Percentiles rank a stretch among this genome's conserved stretches.
These are phyloP conservation scores for Zalaria sp. DNA, from an alignment of 2,329 filamentous ascomycete genomes.

Conservation along the genomic window DNA sequence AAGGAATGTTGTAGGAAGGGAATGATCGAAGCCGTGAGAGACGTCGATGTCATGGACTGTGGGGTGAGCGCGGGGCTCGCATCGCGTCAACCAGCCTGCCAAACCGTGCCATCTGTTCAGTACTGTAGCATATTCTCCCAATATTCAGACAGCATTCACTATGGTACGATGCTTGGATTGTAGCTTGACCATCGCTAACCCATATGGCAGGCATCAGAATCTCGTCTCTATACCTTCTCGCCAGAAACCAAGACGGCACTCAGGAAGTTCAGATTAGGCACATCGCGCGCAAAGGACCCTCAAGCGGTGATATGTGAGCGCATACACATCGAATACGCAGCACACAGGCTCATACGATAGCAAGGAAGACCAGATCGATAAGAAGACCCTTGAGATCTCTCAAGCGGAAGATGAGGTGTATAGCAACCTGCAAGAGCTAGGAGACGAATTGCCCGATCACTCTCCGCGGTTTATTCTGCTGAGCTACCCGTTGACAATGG, in stretches of 20 bases:
- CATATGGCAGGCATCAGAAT: constrained; percentile 52
- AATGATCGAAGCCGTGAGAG: not conserved
- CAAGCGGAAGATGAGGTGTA: constrained; percentile 72
- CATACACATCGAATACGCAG: constrained; percentile 14
- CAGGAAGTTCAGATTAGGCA: constrained; percentile 85
- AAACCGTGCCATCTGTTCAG: not conserved
- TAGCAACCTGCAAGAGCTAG: constrained; percentile 64
- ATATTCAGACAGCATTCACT: too few species aligned
- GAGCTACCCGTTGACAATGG: constrained; percentile 79
- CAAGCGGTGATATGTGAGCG: constrained; percentile 89
- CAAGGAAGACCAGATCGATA: constrained; percentile 69
- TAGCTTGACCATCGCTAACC: not conserved
- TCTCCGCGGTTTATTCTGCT: constrained; percentile 79
- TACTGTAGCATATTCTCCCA: too few species aligned
- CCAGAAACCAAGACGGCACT: constrained; percentile 78
- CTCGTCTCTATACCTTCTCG: constrained; percentile 84
- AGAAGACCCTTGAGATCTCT: constrained; percentile 76
- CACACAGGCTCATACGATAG: not conserved
- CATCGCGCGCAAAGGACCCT: constrained; percentile 70
- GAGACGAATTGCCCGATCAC: constrained; percentile 84
- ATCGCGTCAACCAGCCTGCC: not conserved
- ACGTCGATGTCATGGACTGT: constrained; percentile 4
- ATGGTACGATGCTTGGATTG: not conserved
- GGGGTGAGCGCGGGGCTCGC: not conserved
- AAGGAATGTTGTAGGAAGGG: not conserved